Evolutionary conservation across 768 basidiomycete species (phyloP), one percentile per base, ranked within the genome.

Genomic region (Chalciporus chontae): DNA sequence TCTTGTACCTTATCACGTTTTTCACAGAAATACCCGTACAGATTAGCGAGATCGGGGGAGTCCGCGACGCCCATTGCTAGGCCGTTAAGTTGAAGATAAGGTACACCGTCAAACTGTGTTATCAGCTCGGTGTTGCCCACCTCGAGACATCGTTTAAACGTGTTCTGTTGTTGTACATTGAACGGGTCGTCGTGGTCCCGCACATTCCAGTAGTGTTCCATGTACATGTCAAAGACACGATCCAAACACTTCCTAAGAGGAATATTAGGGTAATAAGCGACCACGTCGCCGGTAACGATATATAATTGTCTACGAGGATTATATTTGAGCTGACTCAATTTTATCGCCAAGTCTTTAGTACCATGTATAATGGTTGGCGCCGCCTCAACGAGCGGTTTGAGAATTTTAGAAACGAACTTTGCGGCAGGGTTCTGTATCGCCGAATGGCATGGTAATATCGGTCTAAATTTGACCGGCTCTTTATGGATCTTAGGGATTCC

Each of bases 401-500:
- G 55, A 4, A 8, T 15, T 53, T 53, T 53, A 2, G 1, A 9
- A 21, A 23, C 19, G 21, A 42, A 50, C 38, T 53, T 53, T 4
- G 47, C 52, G 2, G 26, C 43, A 1, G 18, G 52, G 37, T 54
- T 54, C n/a, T 45, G 43, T 0, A 50, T 43, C 0, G 39, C 44
- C 0, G 21, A 32, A 15, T 50, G 48, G 4, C 48, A 54, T 0
- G 40, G 48, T 2, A 54, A 1, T 0, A 54, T 54, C 0, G 34
- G 48, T 2, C 48, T 8, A 8, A 44, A 49, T 47, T 53, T 53
- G 0, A 53, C 49, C 0, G 49, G 55, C 3, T n/a, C 1, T 34
- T 57, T 57, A 27, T 57, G 55, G 2, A 56, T 56, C 13, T 57
- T 57, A 0, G 55, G 55, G 0, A 57, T 48, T 0, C 55, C 55